Base-by-base conservation (phyloP, 1,284 basidiomycete species). In the Coniferiporia weirii region DNA sequence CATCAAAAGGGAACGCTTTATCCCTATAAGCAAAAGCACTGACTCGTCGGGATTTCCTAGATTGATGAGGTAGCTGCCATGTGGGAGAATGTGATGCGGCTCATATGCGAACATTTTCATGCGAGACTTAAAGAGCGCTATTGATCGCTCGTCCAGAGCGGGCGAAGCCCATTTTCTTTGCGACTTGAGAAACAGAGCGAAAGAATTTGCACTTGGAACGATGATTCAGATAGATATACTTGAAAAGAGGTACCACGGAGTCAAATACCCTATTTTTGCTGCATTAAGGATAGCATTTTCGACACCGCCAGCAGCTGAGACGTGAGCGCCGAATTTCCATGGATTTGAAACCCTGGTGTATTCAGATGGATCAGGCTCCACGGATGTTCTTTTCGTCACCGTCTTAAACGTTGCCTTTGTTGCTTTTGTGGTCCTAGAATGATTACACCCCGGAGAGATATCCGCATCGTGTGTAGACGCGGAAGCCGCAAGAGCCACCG, bases 1-100 rank as follows among this genome's bases (percentile, higher is more conserved):
- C 56, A 27, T 44, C n/a, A 48, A 44, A 45, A n/a, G 49, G 45
- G 38, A 56, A 12, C 20, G 54, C 35, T 10, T 13, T 3, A 9
- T 10, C 3, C 13, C 3, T 7, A 34, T 9, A 27, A 32, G 13
- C 17, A 52, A 52, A 59, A 7, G 27, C 47, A 72, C 85, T 60
- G 58, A 90, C 89, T 65, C 65, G 63, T 93, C 89, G 0, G 89
- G 87, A 66, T 94, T 93, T 4, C 85, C 92, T 0, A 95, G 76
- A 67, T 95, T 95, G 60, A 94, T 82, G 34, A 95, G 79, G 68
- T 94, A 95, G 68, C 84, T 92, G 17, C 91, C 91, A 64, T 94
- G 92, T 0, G 91, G 91, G 4, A 94, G 73, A 1, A 93, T 79
- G 61, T 85, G 73, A 32, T 75, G 72, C 1, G 79, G 71, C 0